Evolutionary conservation across 1,139 yeast species (phyloP), one percentile per base, ranked within the genome.

Genomic region (Blastobotrys proliferans): DNA sequence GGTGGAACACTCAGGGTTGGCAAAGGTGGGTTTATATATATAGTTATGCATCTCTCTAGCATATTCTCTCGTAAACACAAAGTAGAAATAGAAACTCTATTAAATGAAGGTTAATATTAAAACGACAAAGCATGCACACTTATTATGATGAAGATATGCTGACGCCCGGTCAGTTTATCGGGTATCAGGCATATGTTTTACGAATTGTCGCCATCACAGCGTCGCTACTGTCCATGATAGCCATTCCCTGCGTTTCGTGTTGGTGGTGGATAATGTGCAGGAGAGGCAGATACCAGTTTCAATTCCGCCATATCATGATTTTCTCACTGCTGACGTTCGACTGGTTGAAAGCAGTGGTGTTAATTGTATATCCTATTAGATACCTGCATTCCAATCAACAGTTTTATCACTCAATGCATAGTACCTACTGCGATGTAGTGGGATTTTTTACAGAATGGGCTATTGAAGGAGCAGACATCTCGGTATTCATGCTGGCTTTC

Each of bases 371-470:
- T 59, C 94, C 95, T 0, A 67, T 77, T 1, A 59, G 77, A 35
- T 76, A 76, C 76, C 9, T 62, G 75, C 38, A 60, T 70, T 9
- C 64, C 66, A 37, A 61, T 63, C 21, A 60, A 66, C 13, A 64
- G 73, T 1, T 76, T 75, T 57, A 67, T 69, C 33, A 72, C 72
- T 35, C 26, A n/a, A 11, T 18, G 1, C 46, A 43, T 16, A 18
- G 48, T 18, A 61, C 60, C 8, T 77, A 81, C 51, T 77, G 83
- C 52, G 77, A 82, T 56, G 78, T 76, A 10, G 71, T 84, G 20
- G 95, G 95, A 1, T 85, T 83, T 67, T 76, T 85, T 61, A 81
- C 94, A 0, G 84, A 88, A 0, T 71, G 80, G 30, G 73, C 86
- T 2, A 40, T 51, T 18, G 56, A 50, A 39, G 54, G 54, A 9